phyloP scores from a whole-genome alignment of 495 filamentous ascomycete genomes.

The Podospora pseudopauciseta region DNA sequence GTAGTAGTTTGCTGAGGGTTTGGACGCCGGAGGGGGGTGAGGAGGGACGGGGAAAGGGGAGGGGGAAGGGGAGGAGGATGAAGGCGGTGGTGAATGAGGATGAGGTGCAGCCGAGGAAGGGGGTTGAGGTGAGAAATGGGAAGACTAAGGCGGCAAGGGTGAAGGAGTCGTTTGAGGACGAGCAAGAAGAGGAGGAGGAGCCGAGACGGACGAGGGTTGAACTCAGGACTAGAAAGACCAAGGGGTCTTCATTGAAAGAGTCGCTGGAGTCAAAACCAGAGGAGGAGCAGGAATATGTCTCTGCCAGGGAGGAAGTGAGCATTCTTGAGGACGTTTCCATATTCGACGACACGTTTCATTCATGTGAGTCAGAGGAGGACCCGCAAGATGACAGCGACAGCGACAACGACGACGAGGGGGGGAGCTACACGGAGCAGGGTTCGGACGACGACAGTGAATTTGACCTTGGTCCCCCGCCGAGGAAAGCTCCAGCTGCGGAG shows the following conservation, averaged over 20 bases:
- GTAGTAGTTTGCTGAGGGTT: conserved; percentile 22
- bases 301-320: conserved; percentile 26
- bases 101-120: neutral
- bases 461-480: neutral
- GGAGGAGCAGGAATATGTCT: conserved; percentile 20
- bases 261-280: conserved; percentile 16
- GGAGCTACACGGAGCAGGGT: conserved; percentile 6
- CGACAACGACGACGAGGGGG: conserved; percentile 19
- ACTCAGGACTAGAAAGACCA: conserved; percentile 24
- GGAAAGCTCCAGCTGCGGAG: conserved; percentile 1
- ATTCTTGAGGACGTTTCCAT: conserved; percentile 26
- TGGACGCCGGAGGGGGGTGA: conserved; percentile 23
- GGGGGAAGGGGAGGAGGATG: neutral
- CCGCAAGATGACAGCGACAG: conserved; percentile 19
- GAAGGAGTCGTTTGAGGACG: neutral
- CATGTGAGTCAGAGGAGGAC: conserved; percentile 16
- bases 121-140: too few relatives aligned
- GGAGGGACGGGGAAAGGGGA: neutral
- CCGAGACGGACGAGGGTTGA: conserved; percentile 17
- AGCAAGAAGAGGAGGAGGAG: neutral
- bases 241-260: conserved; percentile 12
- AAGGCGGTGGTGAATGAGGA: neutral
- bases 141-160: neutral
- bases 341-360: conserved; percentile 19
- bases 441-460: conserved; percentile 3